A percentile compares a stretch with the other conserved stretches of the same genome.
Evolutionary conservation across 176 grass and related monocot genomes (phyloP).

Genomic region (Triticum aestivum): DNA sequence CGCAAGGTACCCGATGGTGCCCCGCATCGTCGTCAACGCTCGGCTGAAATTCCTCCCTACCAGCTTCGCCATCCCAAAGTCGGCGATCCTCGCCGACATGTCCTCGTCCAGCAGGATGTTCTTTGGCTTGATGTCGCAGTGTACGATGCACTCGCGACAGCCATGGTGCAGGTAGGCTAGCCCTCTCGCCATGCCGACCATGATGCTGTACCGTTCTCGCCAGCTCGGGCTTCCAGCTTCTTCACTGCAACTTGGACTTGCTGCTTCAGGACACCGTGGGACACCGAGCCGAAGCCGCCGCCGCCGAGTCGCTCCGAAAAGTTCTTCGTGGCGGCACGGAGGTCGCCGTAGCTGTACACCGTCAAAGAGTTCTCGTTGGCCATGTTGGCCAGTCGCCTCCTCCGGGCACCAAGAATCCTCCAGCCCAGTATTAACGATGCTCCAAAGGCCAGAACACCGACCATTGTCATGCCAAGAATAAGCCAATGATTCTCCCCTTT

Average conservation of each 20-base stretch:
- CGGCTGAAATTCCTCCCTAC: constrained; percentile 24
- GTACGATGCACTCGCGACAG: too few species aligned
- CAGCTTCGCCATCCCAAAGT: constrained; percentile 29
- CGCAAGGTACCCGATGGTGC: constrained; percentile 37
- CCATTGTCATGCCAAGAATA: not conserved
- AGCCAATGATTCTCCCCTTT: not conserved
- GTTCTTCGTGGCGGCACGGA: constrained; percentile 30
- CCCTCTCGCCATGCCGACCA: constrained; percentile 12
- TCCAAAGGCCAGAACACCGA: not conserved
- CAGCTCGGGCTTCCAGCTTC: constrained; percentile 14
- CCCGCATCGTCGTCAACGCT: constrained; percentile 22
- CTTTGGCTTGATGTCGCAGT: too few species aligned
- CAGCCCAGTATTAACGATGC: not conserved
- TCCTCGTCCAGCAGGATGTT: constrained; percentile 3
- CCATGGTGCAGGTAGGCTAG: constrained; percentile 14
- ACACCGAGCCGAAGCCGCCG: constrained; percentile 24
- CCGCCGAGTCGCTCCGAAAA: constrained; percentile 18
- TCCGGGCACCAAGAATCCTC: not conserved
- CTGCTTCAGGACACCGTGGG: not conserved
- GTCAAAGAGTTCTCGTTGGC: not conserved
- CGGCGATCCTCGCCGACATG: not conserved
- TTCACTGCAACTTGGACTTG: constrained; percentile 6
- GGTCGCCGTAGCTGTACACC: constrained; percentile 18
- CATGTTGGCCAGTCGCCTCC: not conserved
- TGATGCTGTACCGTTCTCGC: not conserved